Evolutionary conservation across 345 rosid species (phyloP).

Genomic region (Citropsis articulata): DNA sequence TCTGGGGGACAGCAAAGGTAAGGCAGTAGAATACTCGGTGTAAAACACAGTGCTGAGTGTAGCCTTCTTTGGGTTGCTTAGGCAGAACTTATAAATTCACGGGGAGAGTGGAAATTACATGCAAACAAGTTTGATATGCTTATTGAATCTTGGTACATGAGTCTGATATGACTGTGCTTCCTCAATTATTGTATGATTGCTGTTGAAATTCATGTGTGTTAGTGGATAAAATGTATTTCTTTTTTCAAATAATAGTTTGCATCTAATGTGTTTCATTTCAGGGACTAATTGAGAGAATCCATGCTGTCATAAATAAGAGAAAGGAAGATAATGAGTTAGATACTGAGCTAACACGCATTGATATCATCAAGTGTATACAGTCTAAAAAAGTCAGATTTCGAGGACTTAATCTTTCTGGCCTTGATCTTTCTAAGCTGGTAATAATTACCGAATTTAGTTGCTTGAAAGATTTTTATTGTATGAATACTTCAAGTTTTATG

Average conservation of each 20-base stretch:
- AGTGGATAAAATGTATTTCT: background rate
- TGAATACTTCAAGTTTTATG: background rate
- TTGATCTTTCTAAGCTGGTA: slow-evolving; percentile 96
- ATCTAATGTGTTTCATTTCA: slow-evolving; percentile 24
- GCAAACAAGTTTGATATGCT: background rate
- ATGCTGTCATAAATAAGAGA: slow-evolving; percentile 37
- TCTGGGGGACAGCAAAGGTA: background rate
- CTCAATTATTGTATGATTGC: slow-evolving; percentile 1
- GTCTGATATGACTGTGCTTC: background rate
- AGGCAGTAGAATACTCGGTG: background rate
- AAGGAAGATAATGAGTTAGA: slow-evolving; percentile 54
- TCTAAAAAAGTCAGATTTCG: slow-evolving; percentile 73
- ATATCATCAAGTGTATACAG: slow-evolving; percentile 89
- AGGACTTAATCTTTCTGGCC: slow-evolving; percentile 83
- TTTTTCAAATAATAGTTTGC: background rate
- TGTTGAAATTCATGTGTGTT: background rate
- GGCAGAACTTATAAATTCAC: background rate
- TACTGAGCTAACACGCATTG: slow-evolving; percentile 70
- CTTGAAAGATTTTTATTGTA: slow-evolving; percentile 11
- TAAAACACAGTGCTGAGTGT: background rate
- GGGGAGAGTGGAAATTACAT: background rate
- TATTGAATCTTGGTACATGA: background rate
- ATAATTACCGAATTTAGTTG: slow-evolving; percentile 16
- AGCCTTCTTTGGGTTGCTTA: background rate
- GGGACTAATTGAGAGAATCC: slow-evolving; percentile 70